phyloP scores from a whole-genome alignment of 441 rosid species.

The Euphorbia celastroides region DNA sequence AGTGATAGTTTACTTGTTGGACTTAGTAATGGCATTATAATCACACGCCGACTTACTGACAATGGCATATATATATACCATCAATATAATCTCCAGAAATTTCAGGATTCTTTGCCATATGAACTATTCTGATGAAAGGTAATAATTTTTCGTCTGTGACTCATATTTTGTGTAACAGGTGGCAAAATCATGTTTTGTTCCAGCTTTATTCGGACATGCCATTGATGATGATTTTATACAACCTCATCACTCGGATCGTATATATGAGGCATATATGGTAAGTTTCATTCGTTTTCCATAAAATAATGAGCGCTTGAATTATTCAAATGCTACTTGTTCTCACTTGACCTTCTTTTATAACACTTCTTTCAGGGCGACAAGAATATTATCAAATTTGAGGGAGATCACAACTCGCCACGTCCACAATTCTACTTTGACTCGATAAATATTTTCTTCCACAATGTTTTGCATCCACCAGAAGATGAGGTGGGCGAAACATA shows the following conservation, averaged over 20 bases:
- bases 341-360: neutral
- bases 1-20: too few relatives aligned
- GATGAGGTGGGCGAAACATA: slow-evolving; percentile 63
- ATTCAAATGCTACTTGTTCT: neutral
- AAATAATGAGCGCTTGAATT: slow-evolving; percentile 8
- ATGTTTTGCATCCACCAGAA: slow-evolving; percentile 82
- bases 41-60: too few relatives aligned
- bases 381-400: slow-evolving; percentile 87
- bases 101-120: neutral
- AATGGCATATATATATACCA: too few relatives aligned
- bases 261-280: slow-evolving; percentile 81
- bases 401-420: slow-evolving; percentile 91
- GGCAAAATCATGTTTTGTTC: slow-evolving; percentile 90
- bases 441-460: slow-evolving; percentile 85
- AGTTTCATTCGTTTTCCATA: slow-evolving; percentile 13
- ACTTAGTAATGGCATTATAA: too few relatives aligned
- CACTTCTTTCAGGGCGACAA: slow-evolving; percentile 96
- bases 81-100: neutral
- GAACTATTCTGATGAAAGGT: neutral
- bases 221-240: slow-evolving; percentile 84
- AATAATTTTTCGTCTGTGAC: neutral
- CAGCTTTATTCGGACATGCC: slow-evolving; percentile 95
- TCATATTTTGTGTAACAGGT: slow-evolving; percentile 40
- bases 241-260: slow-evolving; percentile 91
- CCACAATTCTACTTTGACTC: slow-evolving; percentile 91